Base-by-base conservation (phyloP, 164 flowering plant genomes). In the Piper betle region DNA sequence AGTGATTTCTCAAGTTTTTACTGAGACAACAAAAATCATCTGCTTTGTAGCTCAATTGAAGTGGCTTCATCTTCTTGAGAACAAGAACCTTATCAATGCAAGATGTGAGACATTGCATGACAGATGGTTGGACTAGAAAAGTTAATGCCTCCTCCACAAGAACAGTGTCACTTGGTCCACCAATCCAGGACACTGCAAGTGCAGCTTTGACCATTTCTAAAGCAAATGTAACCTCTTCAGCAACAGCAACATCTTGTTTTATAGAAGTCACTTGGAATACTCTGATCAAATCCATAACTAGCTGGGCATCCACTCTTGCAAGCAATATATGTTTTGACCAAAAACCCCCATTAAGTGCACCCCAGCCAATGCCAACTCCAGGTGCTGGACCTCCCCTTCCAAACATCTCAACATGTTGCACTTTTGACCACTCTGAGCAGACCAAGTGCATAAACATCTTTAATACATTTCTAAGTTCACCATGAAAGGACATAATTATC, bases 321-420 rank as follows among this genome's bases (percentile, higher is more conserved):
- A 81, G 73, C 62, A 85, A 69, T 74, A 79, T 63, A 64, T 61
- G 38, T 48, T 5, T 61, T 18, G 97, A 93, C 97, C 97, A 93
- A 78, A 80, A 93, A 54, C 99, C 97, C 59, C 93, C 99, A 62
- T 87, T 82, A 75, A 79, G 63, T 17, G 84, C 84, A 66, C 99
- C 99, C 97, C 97, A 93, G 43, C 99, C 99, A 19, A 80, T 46
- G 59, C 96, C 99, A 61, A 86, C 75, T 41, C 99, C 99, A 37
- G 97, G 99, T 66, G 96, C 84, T 46, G 91, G 96, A 7, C 99
- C 99, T n/a, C 97, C 97, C 77, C 99, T 76, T 56, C 94, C 86
- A 75, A 81, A 88, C 16, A 62, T 74, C 73, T 88, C 96, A 77
- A 81, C 64, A 1, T 78, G 74, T 62, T 76, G 87, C 65, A 81